Evolutionary conservation across 1,139 yeast genomes (phyloP), one percentile per base, ranked within the genome.

Genomic region (Pneumocystis sp.): DNA sequence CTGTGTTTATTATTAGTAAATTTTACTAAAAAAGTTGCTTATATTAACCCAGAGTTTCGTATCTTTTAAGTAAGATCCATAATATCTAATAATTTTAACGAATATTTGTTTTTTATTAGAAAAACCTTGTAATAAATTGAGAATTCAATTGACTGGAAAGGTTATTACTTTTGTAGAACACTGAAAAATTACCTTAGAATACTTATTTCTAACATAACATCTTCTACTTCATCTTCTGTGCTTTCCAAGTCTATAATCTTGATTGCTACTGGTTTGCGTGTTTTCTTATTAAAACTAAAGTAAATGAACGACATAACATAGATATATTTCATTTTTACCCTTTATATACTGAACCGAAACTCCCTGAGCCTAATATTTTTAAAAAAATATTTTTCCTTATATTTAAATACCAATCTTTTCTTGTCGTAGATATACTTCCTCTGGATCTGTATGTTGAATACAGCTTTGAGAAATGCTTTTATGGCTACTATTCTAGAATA

Each of bases 301-400:
- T 10, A 42, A 39, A 42, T 59, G 25, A 59, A 59, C 21, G n/a
- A 29, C 17, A 21, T 21, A 29, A 31, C 10, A 31, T 21, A 42
- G 19, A 29, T 39, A 17, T 42, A 10, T 12, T 21, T 31, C 21
- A 6, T 42, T 17, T 39, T 56, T 73, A 73, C 64, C 90, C 95
- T 70, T 79, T 82, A 73, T 84, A 89, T 61, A 89, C 96, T 72
- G 87, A 91, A 19, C 96, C 96, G 77, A 89, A 89, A 70, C 87
- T 87, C 0, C 96, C 96, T 68, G 82, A 79, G 0, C 96, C 96
- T 56, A 87, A 17, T 15, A 62, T 59, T 59, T 12, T 39, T 25
- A 64, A 56, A 35, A 25, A 21, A 59, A n/a, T 57, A 17, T 29
- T 17, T 60, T 37, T 31, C 31, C 8, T 34, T 7, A 39, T 37